Conservation (phyloP, 257 asterid genomes). For the Penstemon barbatus region DNA sequence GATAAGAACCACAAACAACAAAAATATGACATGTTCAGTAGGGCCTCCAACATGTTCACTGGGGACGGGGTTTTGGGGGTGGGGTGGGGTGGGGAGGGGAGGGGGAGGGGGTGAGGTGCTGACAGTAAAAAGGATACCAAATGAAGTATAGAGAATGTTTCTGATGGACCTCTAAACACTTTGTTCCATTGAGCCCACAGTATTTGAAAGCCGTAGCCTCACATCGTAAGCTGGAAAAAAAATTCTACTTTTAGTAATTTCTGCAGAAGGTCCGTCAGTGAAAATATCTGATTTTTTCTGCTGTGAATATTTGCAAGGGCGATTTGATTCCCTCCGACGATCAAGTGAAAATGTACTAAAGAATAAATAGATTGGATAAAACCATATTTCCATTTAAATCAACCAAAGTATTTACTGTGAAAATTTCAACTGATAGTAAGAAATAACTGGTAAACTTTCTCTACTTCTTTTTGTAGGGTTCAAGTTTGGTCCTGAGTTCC, state of each 20-base stretch:
- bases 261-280: background rate
- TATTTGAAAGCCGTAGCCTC: background rate
- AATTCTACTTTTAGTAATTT: background rate
- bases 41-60: no score
- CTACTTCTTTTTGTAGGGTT: slow-evolving; percentile 55
- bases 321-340: slow-evolving; percentile 18
- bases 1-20: no score
- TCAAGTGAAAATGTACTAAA: slow-evolving; percentile 13
- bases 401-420: slow-evolving; percentile 10
- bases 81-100: no score
- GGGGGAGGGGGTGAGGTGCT: no score
- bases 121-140: no score
- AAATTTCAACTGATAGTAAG: slow-evolving; percentile 4
- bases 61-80: no score
- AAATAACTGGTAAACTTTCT: slow-evolving; percentile 18
- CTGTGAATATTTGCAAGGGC: background rate
- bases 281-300: background rate
- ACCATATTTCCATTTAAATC: background rate
- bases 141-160: no score
- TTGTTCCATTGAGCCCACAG: background rate
- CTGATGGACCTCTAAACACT: no score
- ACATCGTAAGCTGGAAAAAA: background rate
- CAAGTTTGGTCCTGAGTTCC: slow-evolving; percentile 84
- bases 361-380: background rate
- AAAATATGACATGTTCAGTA: no score